Conservation (phyloP, 139 green algal genomes). For the Chlamydomonas incerta region DNA sequence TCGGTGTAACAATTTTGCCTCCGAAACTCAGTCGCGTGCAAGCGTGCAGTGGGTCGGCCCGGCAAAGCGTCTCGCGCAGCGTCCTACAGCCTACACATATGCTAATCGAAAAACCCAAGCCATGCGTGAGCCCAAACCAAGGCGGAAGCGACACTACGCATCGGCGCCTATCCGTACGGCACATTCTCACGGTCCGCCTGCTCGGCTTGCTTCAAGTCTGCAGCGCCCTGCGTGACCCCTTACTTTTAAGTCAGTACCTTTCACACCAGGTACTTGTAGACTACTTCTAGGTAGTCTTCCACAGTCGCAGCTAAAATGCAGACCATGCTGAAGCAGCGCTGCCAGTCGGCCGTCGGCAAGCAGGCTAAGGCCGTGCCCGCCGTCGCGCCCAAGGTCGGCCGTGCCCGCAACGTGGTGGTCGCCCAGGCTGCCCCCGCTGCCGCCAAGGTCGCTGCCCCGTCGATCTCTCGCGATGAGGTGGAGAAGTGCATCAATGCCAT, state of each 20-base stretch:
- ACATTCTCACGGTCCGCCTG: no score
- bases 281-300: background rate
- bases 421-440: constrained; percentile 36
- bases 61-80: no score
- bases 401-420: constrained; percentile 3
- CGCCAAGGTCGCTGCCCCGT: constrained; percentile 28
- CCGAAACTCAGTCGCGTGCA: background rate
- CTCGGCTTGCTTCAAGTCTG: no score
- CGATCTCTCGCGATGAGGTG: constrained; percentile 51
- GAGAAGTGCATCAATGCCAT: constrained; percentile 88
- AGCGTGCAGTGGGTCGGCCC: no score
- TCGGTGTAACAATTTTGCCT: background rate
- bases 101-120: no score
- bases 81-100: no score
- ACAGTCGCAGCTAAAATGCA: constrained; percentile 40
- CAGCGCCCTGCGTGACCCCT: no score
- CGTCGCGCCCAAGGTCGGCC: constrained; percentile 1
- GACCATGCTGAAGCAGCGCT: constrained; percentile 51
- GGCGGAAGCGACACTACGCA: no score
- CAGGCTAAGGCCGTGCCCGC: constrained; percentile 24
- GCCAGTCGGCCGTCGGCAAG: constrained; percentile 17
- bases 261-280: background rate
- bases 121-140: no score
- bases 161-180: no score
- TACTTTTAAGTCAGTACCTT: constrained; percentile 5